Evolutionary conservation across 306 rosid species (phyloP).

Genomic region (Urtica urens): DNA sequence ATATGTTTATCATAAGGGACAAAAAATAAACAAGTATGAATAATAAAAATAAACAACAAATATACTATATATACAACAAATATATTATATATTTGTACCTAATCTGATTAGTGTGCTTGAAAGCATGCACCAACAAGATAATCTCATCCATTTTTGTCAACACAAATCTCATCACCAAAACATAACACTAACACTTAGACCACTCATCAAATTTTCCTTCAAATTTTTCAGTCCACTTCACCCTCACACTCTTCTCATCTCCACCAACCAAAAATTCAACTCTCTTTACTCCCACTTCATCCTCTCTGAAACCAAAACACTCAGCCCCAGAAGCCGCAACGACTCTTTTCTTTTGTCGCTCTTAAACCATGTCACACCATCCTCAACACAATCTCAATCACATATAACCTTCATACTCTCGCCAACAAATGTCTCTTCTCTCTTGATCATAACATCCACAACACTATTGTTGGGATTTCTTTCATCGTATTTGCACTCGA

Average conservation of each 20-base stretch:
- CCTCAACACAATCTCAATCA: too few relatives aligned
- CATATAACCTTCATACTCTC: too few relatives aligned
- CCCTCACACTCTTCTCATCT: constrained; percentile 19
- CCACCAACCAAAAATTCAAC: constrained; percentile 33
- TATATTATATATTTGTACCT: constrained; percentile 34
- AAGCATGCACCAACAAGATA: constrained; percentile 29
- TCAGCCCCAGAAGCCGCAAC: constrained; percentile 51
- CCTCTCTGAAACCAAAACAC: constrained; percentile 52
- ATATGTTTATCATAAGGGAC: too few relatives aligned
- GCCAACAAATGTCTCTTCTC: constrained; percentile 11
- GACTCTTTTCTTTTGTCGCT: constrained; percentile 32
- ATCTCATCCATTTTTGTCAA: constrained; percentile 37
- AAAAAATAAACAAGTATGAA: too few relatives aligned
- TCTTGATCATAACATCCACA: constrained; percentile 14
- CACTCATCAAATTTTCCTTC: too few relatives aligned
- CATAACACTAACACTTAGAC: constrained; percentile 33
- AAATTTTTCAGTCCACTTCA: constrained; percentile 42
- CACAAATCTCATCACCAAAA: constrained; percentile 40
- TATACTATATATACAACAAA: too few relatives aligned
- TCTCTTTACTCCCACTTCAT: constrained; percentile 47
- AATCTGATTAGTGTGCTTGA: constrained; percentile 36
- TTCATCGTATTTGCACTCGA: background rate
- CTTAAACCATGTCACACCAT: constrained; percentile 38
- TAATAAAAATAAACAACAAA: too few relatives aligned
- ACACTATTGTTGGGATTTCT: background rate